Evolutionary conservation across 225 moss, liverwort and hornwort species (phyloP).

Genomic region (Pseudisothecium myosuroides): DNA sequence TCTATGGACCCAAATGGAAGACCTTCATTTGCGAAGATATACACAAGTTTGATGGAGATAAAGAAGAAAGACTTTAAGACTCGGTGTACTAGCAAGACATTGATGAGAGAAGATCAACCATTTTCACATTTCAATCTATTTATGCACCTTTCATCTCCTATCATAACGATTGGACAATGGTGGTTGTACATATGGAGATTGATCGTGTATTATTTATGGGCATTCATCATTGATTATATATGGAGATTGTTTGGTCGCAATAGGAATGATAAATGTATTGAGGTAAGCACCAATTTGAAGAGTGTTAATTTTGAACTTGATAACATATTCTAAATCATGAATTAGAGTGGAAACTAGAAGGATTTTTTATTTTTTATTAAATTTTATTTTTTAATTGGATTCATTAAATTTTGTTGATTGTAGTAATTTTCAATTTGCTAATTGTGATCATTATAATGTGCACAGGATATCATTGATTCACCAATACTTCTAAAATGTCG

Average conservation of each 20-base stretch:
- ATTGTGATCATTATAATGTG: background rate
- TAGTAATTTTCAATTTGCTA: background rate
- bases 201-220: too few species aligned
- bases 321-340: accelerated
- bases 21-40: background rate
- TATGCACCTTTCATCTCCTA: background rate
- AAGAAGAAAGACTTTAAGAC: background rate
- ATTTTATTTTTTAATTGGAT: background rate
- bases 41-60: background rate
- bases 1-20: background rate
- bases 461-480: background rate
- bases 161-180: background rate
- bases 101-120: background rate
- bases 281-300: background rate
- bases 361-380: background rate
- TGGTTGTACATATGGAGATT: background rate
- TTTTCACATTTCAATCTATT: background rate
- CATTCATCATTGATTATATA: background rate
- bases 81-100: background rate
- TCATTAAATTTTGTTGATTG: background rate
- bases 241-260: background rate
- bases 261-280: accelerated
- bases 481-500: background rate
- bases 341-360: background rate
- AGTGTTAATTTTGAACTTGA: background rate